Evolutionary conservation across 441 rosid species (phyloP).

Genomic region (Erodium chrysanthum): DNA sequence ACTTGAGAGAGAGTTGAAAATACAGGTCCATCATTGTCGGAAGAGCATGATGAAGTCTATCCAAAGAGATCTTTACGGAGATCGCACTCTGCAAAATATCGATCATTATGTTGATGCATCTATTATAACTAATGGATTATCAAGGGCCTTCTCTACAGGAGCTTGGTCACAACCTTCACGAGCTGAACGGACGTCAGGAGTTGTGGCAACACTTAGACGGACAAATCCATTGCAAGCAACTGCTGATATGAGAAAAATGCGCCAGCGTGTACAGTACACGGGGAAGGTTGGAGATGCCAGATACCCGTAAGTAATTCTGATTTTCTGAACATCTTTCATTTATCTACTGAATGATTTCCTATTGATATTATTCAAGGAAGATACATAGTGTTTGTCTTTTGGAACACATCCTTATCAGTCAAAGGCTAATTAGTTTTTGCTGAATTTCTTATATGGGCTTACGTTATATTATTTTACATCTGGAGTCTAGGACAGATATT

Average conservation of each 20-base stretch:
- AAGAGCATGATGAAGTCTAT: slow-evolving; percentile 59
- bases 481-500: not conserved
- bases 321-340: not conserved
- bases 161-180: slow-evolving; percentile 89
- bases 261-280: slow-evolving; percentile 87
- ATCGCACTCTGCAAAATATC: slow-evolving; percentile 45
- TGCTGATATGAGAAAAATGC: slow-evolving; percentile 71
- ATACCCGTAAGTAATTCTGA: slow-evolving; percentile 65
- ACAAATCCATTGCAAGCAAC: slow-evolving; percentile 79
- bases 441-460: not conserved
- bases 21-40: slow-evolving; percentile 67
- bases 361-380: not conserved
- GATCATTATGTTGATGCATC: slow-evolving; percentile 86
- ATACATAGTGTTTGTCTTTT: not conserved
- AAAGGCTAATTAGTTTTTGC: not conserved
- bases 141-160: slow-evolving; percentile 91
- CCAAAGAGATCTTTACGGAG: slow-evolving; percentile 64
- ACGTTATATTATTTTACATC: not conserved
- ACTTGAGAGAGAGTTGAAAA: slow-evolving; percentile 73
- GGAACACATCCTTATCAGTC: not conserved
- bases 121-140: slow-evolving; percentile 72
- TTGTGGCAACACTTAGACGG: slow-evolving; percentile 74
- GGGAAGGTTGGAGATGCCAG: slow-evolving; percentile 97
- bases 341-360: not conserved
- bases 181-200: slow-evolving; percentile 86